Percentiles rank a stretch among this genome's conserved stretches.
These are phyloP conservation scores for Yamadazyma dendronema DNA, from an alignment of 1,139 yeast species.

Conservation along the genomic window DNA sequence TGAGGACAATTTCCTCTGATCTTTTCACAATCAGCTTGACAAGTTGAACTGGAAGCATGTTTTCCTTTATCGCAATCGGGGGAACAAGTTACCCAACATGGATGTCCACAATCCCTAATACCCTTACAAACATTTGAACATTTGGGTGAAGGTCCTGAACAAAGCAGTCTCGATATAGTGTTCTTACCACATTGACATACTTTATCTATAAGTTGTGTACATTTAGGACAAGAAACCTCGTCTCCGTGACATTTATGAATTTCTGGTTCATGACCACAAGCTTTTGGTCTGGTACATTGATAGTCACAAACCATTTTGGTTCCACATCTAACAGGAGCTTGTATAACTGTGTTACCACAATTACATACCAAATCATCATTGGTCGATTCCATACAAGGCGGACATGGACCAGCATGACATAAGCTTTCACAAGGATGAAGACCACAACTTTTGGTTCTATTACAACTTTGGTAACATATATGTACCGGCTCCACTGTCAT, in stretches of 20 bases:
- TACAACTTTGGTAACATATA: conserved; percentile 72
- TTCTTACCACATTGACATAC: conserved; percentile 71
- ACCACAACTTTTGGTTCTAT: conserved; percentile 67
- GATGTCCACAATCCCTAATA: conserved; percentile 65
- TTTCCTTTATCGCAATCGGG: conserved; percentile 27
- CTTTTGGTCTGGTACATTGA: conserved; percentile 60
- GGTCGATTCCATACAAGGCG: conserved; percentile 79
- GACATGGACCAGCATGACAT: conserved; percentile 85
- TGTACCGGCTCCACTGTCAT: conserved; percentile 74
- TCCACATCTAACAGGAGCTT: conserved; percentile 92
- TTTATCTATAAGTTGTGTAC: conserved; percentile 65
- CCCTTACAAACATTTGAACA: conserved; percentile 71
- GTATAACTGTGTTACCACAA: conserved; percentile 78
- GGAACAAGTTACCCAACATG: conserved; percentile 61
- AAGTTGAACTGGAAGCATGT: conserved; percentile 38
- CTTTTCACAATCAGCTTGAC: conserved; percentile 58
- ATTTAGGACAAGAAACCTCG: conserved; percentile 65
- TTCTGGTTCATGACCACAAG: conserved; percentile 77
- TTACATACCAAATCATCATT: conserved; percentile 79
- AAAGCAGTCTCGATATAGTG: conserved; percentile 61
- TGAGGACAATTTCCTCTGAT: conserved; percentile 59
- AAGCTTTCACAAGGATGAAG: conserved; percentile 68
- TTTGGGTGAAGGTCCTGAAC: conserved; percentile 67
- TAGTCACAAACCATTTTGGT: conserved; percentile 66
- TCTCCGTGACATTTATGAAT: conserved; percentile 76